Percentiles rank a stretch among this genome's conserved stretches.
phyloP scores from a whole-genome alignment of 345 rosid genomes.

The Cardamine resedifolia region DNA sequence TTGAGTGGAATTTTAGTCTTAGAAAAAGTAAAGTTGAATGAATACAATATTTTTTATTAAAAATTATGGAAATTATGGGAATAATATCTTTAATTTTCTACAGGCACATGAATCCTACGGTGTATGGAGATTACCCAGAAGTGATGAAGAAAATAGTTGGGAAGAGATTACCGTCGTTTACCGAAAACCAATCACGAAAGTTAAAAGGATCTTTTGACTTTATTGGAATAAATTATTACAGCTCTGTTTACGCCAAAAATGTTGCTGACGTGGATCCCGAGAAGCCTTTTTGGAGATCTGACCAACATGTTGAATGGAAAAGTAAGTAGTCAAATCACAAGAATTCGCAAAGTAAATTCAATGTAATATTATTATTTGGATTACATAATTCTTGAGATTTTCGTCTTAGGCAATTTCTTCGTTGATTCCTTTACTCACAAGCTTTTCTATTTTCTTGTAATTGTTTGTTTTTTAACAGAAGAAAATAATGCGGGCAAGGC shows the following conservation, averaged over 20 bases:
- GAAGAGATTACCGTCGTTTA: conserved; percentile 45
- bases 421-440: not conserved
- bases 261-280: conserved; percentile 12
- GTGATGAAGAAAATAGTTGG: conserved; percentile 44
- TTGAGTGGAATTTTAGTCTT: not conserved
- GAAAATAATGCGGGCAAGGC: conserved; percentile 24
- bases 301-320: conserved; percentile 38
- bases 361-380: not conserved
- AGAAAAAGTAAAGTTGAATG: not conserved
- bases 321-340: conserved; percentile 30
- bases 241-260: conserved; percentile 33
- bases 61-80: not conserved
- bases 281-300: conserved; percentile 36
- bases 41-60: no score
- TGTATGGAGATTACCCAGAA: conserved; percentile 46
- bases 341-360: not conserved
- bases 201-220: conserved; percentile 49
- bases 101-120: conserved; percentile 46
- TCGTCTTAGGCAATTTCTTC: not conserved
- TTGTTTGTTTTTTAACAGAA: not conserved
- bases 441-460: not conserved
- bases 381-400: not conserved
- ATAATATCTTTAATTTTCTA: not conserved
- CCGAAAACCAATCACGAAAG: conserved; percentile 35
- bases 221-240: conserved; percentile 50